These are phyloP conservation scores for Dryas integrifolia DNA, from an alignment of 331 rosid species.

Conservation along the genomic window DNA sequence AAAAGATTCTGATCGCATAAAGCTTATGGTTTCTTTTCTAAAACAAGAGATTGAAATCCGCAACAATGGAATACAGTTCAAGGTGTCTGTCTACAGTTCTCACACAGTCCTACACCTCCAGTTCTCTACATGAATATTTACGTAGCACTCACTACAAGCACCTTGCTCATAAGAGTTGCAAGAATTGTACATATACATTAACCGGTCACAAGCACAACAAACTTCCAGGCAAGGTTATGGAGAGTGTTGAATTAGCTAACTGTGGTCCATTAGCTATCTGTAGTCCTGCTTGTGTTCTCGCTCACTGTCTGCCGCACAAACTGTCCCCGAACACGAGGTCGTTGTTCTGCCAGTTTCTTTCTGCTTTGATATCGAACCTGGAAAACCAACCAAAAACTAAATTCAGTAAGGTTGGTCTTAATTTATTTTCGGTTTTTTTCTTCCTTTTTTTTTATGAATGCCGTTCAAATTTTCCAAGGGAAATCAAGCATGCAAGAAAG, in stretches of 20 bases:
- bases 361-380: constrained; percentile 79
- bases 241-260: constrained; percentile 40
- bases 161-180: neutral
- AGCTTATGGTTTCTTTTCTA: neutral
- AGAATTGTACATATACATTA: neutral
- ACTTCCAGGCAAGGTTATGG: constrained; percentile 3
- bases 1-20: neutral
- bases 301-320: constrained; percentile 54
- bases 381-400: constrained; percentile 20
- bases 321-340: constrained; percentile 68
- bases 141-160: neutral
- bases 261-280: constrained; percentile 50
- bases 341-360: constrained; percentile 66
- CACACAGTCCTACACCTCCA: constrained; percentile 4
- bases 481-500: neutral
- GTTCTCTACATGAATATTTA: constrained; percentile 12
- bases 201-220: neutral
- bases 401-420: constrained; percentile 7
- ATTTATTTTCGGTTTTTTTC: neutral
- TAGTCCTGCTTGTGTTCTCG: constrained; percentile 43
- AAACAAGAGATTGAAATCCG: constrained; percentile 12
- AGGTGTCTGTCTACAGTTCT: neutral
- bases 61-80: neutral
- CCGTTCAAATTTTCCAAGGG: neutral
- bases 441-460: neutral